These are phyloP conservation scores for Arbutus unedo DNA, from an alignment of 148 eudicot genomes.

Conservation along the genomic window DNA sequence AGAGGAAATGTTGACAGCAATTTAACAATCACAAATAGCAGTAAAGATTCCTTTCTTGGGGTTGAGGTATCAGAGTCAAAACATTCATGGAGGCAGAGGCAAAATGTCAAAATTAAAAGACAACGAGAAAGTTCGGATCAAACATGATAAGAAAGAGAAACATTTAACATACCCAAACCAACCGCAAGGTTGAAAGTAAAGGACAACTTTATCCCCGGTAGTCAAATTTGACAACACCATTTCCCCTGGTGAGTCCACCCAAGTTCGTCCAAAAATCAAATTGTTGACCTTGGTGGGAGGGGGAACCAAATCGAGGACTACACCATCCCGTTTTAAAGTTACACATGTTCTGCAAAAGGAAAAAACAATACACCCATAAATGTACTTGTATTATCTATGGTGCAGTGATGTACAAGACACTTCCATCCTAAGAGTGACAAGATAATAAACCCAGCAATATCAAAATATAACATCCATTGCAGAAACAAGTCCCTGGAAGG, in stretches of 20 bases:
- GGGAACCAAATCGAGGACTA: constrained; percentile 90
- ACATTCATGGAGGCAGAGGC: background rate
- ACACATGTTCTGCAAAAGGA: constrained; percentile 61
- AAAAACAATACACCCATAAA: background rate
- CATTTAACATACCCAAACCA: constrained; percentile 83
- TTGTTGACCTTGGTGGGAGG: constrained; percentile 93
- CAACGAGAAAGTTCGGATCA: background rate
- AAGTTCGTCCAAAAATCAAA: constrained; percentile 90
- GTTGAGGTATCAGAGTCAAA: background rate
- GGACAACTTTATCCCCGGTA: constrained; percentile 90
- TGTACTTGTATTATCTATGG: background rate
- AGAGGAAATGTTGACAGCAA: background rate
- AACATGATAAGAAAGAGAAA: background rate
- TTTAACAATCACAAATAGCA: background rate
- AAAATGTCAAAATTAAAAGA: constrained; percentile 10
- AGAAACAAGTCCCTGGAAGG: constrained; percentile 1
- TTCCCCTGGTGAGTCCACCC: constrained; percentile 97
- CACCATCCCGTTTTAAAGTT: constrained; percentile 70
- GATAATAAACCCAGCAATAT: background rate
- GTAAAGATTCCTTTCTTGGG: background rate
- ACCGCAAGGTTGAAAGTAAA: constrained; percentile 94
- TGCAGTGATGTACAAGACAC: background rate
- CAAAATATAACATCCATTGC: background rate
- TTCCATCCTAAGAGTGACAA: background rate
- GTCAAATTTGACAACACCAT: constrained; percentile 85